A percentile compares a stretch with the other conserved stretches of the same genome.
phyloP scores from a whole-genome alignment of 345 rosid genomes.

The Durio zibethinus region DNA sequence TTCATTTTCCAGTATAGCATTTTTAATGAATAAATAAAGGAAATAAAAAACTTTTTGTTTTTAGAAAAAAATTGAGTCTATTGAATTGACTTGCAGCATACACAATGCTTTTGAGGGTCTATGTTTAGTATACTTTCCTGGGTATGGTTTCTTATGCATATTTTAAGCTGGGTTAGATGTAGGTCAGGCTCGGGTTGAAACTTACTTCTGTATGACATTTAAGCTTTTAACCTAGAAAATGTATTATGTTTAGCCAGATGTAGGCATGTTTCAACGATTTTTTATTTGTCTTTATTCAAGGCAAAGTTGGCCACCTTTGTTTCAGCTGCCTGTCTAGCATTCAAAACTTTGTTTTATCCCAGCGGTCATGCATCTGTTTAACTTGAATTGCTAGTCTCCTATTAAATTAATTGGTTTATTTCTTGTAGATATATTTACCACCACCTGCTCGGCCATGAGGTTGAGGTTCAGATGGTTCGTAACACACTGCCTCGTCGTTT shows the following conservation, averaged over 20 bases:
- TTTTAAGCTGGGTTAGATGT: background rate
- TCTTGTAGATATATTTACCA: slow-evolving; percentile 83
- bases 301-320: background rate
- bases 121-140: background rate
- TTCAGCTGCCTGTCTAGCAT: background rate
- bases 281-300: background rate
- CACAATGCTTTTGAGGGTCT: background rate
- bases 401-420: slow-evolving; percentile 3
- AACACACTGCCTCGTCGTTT: slow-evolving; percentile 89
- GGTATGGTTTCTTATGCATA: background rate
- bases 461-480: slow-evolving; percentile 94
- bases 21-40: background rate
- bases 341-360: background rate
- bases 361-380: background rate
- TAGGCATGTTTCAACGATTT: background rate
- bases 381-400: background rate
- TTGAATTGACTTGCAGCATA: background rate
- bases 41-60: background rate
- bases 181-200: background rate
- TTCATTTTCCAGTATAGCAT: background rate
- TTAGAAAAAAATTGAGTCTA: background rate
- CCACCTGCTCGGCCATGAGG: slow-evolving; percentile 96
- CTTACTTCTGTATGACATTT: background rate
- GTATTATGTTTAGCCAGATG: background rate
- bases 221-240: background rate